These are phyloP conservation scores for Halophytophthora polymorphica DNA, from an alignment of 352 stramenopile species.

Conservation along the genomic window DNA sequence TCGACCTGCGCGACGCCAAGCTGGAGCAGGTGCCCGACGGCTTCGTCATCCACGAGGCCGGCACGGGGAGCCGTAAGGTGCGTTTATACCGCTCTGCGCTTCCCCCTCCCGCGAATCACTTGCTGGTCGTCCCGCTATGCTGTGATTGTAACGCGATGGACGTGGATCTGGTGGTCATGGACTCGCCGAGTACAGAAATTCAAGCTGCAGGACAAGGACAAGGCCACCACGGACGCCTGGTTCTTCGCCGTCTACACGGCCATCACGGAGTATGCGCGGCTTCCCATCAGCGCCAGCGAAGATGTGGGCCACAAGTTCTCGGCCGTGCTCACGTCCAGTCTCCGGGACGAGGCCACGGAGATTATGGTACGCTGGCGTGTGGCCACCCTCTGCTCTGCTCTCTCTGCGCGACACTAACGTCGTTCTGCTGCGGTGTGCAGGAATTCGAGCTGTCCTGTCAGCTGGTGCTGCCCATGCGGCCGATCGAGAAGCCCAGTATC, in stretches of 20 bases:
- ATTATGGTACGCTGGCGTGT: conserved; percentile 29
- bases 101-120: neutral
- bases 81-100: neutral
- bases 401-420: conserved; percentile 12
- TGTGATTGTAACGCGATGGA: too few species aligned
- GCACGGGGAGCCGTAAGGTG: conserved; percentile 38
- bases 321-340: conserved; percentile 45
- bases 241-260: conserved; percentile 75
- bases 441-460: conserved; percentile 78
- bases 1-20: conserved; percentile 56
- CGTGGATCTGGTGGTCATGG: neutral
- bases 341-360: conserved; percentile 60
- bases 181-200: conserved; percentile 39
- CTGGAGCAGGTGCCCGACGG: conserved; percentile 71
- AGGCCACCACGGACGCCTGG: conserved; percentile 73
- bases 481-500: conserved; percentile 65
- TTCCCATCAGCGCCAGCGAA: conserved; percentile 37
- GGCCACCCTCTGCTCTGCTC: conserved; percentile 1
- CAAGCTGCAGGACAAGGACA: conserved; percentile 77
- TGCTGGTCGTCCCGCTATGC: too few species aligned
- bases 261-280: conserved; percentile 59
- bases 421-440: conserved; percentile 19
- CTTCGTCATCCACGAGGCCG: conserved; percentile 68
- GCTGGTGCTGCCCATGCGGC: conserved; percentile 42
- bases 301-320: conserved; percentile 48